Base-by-base conservation (phyloP, 2,329 filamentous ascomycete genomes). In the Curvularia eragrostidis region DNA sequence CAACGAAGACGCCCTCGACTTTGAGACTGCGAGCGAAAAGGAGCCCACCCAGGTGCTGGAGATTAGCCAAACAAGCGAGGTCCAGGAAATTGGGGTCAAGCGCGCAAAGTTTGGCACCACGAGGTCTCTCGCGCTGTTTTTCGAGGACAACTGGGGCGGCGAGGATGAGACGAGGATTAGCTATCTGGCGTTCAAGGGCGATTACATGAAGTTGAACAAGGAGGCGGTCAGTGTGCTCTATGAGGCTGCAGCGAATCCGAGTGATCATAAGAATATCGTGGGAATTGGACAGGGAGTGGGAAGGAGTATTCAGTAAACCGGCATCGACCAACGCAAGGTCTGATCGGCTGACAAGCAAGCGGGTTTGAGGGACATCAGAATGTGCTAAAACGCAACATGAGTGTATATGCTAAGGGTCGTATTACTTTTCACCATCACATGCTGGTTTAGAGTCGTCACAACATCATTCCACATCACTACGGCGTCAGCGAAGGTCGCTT, bases 101-200 rank as follows among this genome's bases (percentile, higher is more conserved):
- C 87, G 95, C n/a, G 91, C 91, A 3, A 83, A 91, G 21, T 99
- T 97, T 83, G 91, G 90, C 66, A 90, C 89, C 24, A 92, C 93
- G n/a, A 89, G 91, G 47, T 88, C 85, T 19, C 81, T 99, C 60
- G 87, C 89, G 13, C 82, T 99, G 48, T 98, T 98, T 81, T 90
- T 98, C 68, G 89, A 91, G 69, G 91, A 97, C 75, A 99, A 98
- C 74, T 97, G 94, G 67, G 91, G 87, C 0, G 90, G 92, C 13
- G 91, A 93, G 72, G 91, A 96, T 54, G 87, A 89, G 54, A 94
- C 91, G 43, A 84, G 87, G 48, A 76, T 98, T 1, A 88, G 83
- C 61, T 99, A 97, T 78, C 63, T 98, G 55, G 95, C 91, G 1
- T 98, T 99, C 81, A 93, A 91, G 79, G 95, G 95, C 23, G 91